phyloP scores from a whole-genome alignment of 176 grass and related monocot genomes.

The Typha latifolia region DNA sequence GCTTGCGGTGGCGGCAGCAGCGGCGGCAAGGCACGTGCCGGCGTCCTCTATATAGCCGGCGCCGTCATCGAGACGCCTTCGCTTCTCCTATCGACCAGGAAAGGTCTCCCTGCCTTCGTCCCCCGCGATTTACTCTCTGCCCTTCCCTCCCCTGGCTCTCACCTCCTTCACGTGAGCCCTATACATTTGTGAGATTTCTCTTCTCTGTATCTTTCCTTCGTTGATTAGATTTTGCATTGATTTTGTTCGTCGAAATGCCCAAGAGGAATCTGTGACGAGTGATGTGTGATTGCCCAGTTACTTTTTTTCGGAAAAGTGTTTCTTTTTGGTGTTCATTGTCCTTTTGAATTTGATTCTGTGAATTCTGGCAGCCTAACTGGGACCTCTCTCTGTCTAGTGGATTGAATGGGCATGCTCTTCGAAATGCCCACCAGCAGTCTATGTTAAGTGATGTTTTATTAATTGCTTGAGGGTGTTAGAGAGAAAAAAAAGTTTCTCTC shows the following conservation, averaged over 20 bases:
- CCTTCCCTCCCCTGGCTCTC: slow-evolving; percentile 68
- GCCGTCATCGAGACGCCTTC: slow-evolving; percentile 60
- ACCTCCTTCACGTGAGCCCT: slow-evolving; percentile 72
- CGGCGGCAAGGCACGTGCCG: slow-evolving; percentile 30
- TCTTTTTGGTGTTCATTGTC: neutral
- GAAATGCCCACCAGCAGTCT: too few relatives aligned
- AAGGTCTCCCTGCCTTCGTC: slow-evolving; percentile 66
- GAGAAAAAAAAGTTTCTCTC: too few relatives aligned
- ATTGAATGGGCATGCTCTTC: too few relatives aligned
- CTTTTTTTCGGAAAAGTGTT: neutral
- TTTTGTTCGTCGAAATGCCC: slow-evolving; percentile 10
- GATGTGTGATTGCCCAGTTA: neutral
- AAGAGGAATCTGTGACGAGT: neutral
- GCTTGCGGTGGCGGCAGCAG: slow-evolving; percentile 14
- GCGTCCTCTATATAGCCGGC: slow-evolving; percentile 29
- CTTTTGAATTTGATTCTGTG: neutral
- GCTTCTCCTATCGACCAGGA: slow-evolving; percentile 55
- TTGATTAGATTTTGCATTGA: neutral
- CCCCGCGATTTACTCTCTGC: slow-evolving; percentile 55
- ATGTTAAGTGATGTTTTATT: too few relatives aligned
- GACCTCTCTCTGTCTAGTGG: too few relatives aligned
- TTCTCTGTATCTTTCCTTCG: neutral
- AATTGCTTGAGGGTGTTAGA: too few relatives aligned
- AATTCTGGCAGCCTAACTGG: too few relatives aligned
- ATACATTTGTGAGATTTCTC: slow-evolving; percentile 64